phyloP scores from a whole-genome alignment of 345 rosid genomes.

The Citrus inodora region DNA sequence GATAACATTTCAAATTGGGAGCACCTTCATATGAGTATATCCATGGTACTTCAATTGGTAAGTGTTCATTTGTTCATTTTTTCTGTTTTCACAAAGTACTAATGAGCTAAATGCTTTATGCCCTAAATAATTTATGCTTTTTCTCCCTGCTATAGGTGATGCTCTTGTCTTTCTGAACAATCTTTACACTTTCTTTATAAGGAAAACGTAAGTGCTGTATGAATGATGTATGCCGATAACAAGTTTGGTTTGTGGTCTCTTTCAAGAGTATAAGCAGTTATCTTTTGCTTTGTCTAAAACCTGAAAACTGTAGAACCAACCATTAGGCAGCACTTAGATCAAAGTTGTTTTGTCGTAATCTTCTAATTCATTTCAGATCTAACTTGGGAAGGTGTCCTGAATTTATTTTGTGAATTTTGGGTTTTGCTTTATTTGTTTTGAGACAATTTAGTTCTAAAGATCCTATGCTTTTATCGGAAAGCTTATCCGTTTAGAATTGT shows the following conservation, averaged over 20 bases:
- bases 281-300: not conserved
- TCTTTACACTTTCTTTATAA: not conserved
- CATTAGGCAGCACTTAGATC: not conserved
- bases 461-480: not conserved
- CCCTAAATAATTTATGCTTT: not conserved
- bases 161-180: not conserved
- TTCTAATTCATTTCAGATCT: not conserved
- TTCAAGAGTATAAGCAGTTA: not conserved
- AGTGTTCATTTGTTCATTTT: slow-evolving; percentile 20
- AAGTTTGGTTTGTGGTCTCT: not conserved
- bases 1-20: slow-evolving; percentile 95
- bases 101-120: not conserved
- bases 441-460: not conserved
- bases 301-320: not conserved
- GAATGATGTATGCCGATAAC: not conserved
- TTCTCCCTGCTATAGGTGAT: not conserved
- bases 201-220: not conserved
- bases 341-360: not conserved
- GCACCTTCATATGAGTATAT: slow-evolving; percentile 84
- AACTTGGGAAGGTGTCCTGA: not conserved
- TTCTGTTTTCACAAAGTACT: slow-evolving; percentile 9
- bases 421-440: not conserved
- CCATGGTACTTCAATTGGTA: slow-evolving; percentile 95
- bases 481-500: not conserved
- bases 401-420: not conserved